Base-by-base conservation (phyloP, 805 yeast species). In the Scheffersomyces lignosus region DNA sequence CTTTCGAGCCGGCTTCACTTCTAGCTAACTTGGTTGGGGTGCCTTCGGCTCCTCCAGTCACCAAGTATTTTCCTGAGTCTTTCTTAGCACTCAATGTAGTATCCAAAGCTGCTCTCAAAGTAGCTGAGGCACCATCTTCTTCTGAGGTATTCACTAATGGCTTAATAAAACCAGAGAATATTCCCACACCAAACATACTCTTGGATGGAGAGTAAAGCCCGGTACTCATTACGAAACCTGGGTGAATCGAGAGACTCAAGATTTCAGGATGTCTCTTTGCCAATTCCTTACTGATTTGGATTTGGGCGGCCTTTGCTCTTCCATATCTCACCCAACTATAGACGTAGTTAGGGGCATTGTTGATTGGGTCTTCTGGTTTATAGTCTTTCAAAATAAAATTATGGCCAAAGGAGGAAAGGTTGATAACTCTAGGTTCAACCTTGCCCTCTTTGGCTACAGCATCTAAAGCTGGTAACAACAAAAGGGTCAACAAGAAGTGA, bases 311-410 rank as follows among this genome's bases (percentile, higher is more conserved):
- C 45, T 68, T 68, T 15, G 71, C 60, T 26, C 46, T 46, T 7
- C 63, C 66, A 45, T 68, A 68, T 36, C 73, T 48, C 15, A 59
- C 41, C 62, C 66, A 58, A 10, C 62, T 49, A 40, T 37, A 60
- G 15, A 49, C 9, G 3, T 45, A 27, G 32, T 51, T 40, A 4
- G 72, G 72, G n/a, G 31, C 34, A 13, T 40, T 35, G 18, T 62
- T 44, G 30, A 65, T 34, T 4, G 40, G 42, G 22, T 52, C 47
- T 1, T 39, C 35, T 1, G 70, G 67, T 5, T 51, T 43, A 38
- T 48, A 54, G 41, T 56, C 54, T 32, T 44, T 52, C 26, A 18
- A 30, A 26, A 56, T 47, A 28, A 52, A 34, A 13, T 46, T 49
- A 48, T 68, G 73, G 15, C 61, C 71, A 20, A 62, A 29, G 3